Conservation (phyloP, 768 basidiomycete genomes). For the Wakefieldia striispora region DNA sequence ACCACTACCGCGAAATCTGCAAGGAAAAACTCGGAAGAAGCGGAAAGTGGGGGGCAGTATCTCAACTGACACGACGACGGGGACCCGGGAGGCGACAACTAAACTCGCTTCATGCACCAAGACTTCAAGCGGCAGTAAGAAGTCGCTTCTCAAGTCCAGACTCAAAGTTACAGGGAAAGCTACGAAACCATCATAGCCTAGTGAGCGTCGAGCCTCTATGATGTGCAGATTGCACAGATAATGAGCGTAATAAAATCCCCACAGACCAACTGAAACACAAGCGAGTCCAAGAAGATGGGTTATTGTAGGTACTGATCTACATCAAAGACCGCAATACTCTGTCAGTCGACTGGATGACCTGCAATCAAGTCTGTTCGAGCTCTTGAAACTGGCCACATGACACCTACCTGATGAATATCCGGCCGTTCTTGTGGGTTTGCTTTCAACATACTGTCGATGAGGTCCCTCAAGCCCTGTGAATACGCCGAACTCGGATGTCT, state of each 20-base stretch:
- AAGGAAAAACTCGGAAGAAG: constrained; percentile 15
- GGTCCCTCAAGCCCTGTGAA: constrained; percentile 74
- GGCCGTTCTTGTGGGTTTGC: constrained; percentile 81
- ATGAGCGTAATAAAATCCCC: constrained; percentile 4
- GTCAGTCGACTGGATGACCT: constrained; percentile 71
- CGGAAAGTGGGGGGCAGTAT: constrained; percentile 9
- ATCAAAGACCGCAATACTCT: constrained; percentile 58
- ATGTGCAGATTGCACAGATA: constrained; percentile 9
- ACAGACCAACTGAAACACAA: neutral
- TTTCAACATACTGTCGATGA: constrained; percentile 85
- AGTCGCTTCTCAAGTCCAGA: constrained; percentile 1
- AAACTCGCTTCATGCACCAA: constrained; percentile 5
- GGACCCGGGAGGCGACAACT: neutral
- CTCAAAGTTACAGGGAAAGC: constrained; percentile 1
- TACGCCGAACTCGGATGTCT: constrained; percentile 86
- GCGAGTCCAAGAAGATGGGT: neutral
- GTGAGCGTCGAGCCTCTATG: neutral
- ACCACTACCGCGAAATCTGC: neutral
- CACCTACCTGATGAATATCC: constrained; percentile 74
- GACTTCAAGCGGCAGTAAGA: neutral
- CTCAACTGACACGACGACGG: neutral
- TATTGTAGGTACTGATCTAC: constrained; percentile 23
- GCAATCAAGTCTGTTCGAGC: constrained; percentile 2
- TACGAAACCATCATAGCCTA: constrained; percentile 5
- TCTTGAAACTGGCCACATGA: neutral